A percentile compares a stretch with the other conserved stretches of the same genome.
phyloP scores from a whole-genome alignment of 2,329 filamentous ascomycete species.

The Fusarium newnesense region DNA sequence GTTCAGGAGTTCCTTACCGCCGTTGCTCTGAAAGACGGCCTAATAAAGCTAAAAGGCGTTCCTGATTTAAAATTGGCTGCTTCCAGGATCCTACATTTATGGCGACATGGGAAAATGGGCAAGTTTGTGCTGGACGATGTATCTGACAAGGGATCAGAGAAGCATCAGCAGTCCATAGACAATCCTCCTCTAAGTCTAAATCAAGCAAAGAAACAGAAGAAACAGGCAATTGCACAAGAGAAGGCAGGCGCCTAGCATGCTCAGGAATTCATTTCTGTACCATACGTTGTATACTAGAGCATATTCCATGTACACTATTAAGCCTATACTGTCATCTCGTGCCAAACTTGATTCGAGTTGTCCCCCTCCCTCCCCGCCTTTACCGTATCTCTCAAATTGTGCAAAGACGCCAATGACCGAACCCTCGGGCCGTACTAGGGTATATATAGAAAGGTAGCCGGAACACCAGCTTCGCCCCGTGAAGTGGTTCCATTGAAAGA shows the following conservation, averaged over 20 bases:
- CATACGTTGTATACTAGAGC: conserved; percentile 24
- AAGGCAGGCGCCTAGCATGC: conserved; percentile 44
- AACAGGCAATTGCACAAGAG: conserved; percentile 64
- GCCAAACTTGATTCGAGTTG: conserved; percentile 8
- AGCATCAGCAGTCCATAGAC: conserved; percentile 58
- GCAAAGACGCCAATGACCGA: conserved; percentile 26
- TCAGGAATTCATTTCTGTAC: conserved; percentile 16
- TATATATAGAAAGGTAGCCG: conserved; percentile 30
- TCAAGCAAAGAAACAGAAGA: conserved; percentile 75
- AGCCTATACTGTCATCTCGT: conserved; percentile 27
- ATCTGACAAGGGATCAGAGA: conserved; percentile 64
- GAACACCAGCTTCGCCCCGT: conserved; percentile 18
- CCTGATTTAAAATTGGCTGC: conserved; percentile 79
- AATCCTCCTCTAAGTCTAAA: conserved; percentile 69
- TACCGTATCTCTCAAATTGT: conserved; percentile 19
- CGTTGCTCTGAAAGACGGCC: conserved; percentile 79
- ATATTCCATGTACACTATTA: conserved; percentile 32
- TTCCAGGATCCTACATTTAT: conserved; percentile 82
- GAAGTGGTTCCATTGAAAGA: conserved; percentile 13
- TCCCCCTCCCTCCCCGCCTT: conserved; percentile 6
- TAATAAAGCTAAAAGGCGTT: conserved; percentile 76
- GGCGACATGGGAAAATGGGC: conserved; percentile 81
- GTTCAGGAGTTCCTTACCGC: conserved; percentile 75
- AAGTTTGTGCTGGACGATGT: conserved; percentile 84
- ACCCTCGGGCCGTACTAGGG: conserved; percentile 19